These are phyloP conservation scores for Globisporangium lucens DNA, from an alignment of 352 stramenopile genomes.

Conservation along the genomic window DNA sequence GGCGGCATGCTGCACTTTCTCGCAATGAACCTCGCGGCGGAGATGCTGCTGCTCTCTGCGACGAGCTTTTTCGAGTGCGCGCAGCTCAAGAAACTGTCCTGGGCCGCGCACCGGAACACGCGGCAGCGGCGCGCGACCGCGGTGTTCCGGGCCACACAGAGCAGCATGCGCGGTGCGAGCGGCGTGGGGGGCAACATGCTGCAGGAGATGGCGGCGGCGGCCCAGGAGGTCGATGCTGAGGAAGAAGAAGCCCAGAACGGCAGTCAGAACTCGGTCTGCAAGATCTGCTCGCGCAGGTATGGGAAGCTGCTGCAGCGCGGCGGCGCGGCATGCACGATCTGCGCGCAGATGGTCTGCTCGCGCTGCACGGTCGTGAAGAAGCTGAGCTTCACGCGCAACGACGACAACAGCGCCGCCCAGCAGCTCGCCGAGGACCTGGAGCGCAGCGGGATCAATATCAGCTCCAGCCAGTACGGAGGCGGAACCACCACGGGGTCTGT, in stretches of 20 bases:
- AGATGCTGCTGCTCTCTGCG: slow-evolving; percentile 40
- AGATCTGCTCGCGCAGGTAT: slow-evolving; percentile 17
- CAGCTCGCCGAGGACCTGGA: slow-evolving; percentile 11
- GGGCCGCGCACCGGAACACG: slow-evolving; percentile 23
- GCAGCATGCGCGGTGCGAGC: slow-evolving; percentile 10
- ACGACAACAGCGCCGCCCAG: not conserved
- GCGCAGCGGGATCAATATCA: slow-evolving; percentile 5
- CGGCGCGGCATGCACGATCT: slow-evolving; percentile 32
- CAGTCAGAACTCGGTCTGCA: not conserved
- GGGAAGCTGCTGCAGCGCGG: slow-evolving; percentile 24
- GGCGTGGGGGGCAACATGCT: slow-evolving; percentile 16
- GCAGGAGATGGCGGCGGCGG: slow-evolving; percentile 22
- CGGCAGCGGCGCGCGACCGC: slow-evolving; percentile 22
- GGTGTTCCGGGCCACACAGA: slow-evolving; percentile 13
- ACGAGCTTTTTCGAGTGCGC: slow-evolving; percentile 47
- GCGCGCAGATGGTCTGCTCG: slow-evolving; percentile 33
- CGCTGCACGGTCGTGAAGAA: slow-evolving; percentile 48
- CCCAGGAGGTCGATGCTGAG: slow-evolving; percentile 21
- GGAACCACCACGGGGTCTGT: not conserved
- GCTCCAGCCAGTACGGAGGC: not conserved
- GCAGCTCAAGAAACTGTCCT: slow-evolving; percentile 69
- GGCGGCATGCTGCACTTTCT: slow-evolving; percentile 47
- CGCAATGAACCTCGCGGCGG: slow-evolving; percentile 40
- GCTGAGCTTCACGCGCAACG: slow-evolving; percentile 35
- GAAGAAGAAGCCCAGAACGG: not conserved